These are phyloP conservation scores for Hippophae tibetana DNA, from an alignment of 306 rosid genomes.

Conservation along the genomic window DNA sequence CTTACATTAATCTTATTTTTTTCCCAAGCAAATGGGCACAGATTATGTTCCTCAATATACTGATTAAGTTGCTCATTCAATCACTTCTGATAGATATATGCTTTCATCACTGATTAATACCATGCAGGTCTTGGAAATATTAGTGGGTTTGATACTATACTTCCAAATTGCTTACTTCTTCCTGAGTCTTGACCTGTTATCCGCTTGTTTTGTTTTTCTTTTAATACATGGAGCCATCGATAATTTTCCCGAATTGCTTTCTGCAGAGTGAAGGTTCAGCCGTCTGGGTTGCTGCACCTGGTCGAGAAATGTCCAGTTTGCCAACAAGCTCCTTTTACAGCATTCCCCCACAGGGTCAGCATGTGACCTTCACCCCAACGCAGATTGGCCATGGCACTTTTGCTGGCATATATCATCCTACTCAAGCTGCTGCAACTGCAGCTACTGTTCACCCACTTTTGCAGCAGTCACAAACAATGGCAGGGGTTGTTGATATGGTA, in stretches of 20 bases:
- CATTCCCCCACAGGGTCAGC: conserved; percentile 84
- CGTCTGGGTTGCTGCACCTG: conserved; percentile 91
- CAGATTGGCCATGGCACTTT: conserved; percentile 82
- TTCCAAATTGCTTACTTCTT: too few relatives aligned
- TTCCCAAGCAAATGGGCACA: too few relatives aligned
- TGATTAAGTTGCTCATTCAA: too few relatives aligned
- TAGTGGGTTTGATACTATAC: too few relatives aligned
- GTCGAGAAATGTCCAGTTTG: conserved; percentile 73
- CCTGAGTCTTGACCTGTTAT: too few relatives aligned
- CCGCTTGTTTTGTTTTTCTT: too few relatives aligned
- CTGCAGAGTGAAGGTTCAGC: conserved; percentile 82
- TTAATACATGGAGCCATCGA: not conserved
- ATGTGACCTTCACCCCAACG: conserved; percentile 75
- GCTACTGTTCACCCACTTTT: conserved; percentile 78
- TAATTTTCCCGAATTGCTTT: conserved; percentile 15
- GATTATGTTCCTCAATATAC: too few relatives aligned
- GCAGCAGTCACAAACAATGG: conserved; percentile 91
- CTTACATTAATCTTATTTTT: too few relatives aligned
- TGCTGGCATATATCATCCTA: conserved; percentile 84
- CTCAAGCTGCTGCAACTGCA: conserved; percentile 64
- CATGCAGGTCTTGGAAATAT: too few relatives aligned
- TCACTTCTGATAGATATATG: too few relatives aligned
- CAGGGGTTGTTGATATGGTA: conserved; percentile 86
- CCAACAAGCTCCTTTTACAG: conserved; percentile 79
- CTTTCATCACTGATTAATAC: too few relatives aligned